Conservation (phyloP, 345 rosid species). For the Anastatica hierochuntica region DNA sequence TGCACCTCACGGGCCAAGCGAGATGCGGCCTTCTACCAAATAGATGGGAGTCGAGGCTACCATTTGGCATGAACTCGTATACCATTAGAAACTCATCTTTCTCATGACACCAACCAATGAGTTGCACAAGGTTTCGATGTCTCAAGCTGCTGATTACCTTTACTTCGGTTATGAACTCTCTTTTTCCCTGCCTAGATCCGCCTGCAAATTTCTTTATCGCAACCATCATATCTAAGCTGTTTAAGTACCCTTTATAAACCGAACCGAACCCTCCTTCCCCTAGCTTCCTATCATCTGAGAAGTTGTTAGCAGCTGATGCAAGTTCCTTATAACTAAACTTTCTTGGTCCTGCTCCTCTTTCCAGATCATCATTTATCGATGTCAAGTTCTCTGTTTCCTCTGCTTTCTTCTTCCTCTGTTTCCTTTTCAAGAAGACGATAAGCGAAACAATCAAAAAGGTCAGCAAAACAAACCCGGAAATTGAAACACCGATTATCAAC, state of each 20-base stretch:
- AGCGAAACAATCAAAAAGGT: background rate
- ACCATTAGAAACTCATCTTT: constrained; percentile 47
- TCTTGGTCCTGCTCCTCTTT: constrained; percentile 47
- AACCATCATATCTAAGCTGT: constrained; percentile 17
- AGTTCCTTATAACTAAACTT: constrained; percentile 39
- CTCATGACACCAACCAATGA: constrained; percentile 68
- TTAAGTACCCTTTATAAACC: constrained; percentile 43
- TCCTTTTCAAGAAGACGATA: background rate
- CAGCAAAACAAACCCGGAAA: constrained; percentile 18
- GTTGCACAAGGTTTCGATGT: constrained; percentile 53
- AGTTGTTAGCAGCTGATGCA: constrained; percentile 38
- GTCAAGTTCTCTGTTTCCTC: constrained; percentile 18
- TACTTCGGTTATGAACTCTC: constrained; percentile 43
- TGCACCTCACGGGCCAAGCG: constrained; percentile 36
- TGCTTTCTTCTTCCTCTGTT: constrained; percentile 10
- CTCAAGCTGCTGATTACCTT: constrained; percentile 47
- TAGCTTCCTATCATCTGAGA: constrained; percentile 41
- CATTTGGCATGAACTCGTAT: constrained; percentile 64
- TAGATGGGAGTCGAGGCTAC: constrained; percentile 50
- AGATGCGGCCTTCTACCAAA: constrained; percentile 32
- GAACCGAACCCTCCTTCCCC: constrained; percentile 56
- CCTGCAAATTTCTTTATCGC: constrained; percentile 43
- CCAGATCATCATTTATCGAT: constrained; percentile 38
- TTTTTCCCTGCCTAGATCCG: constrained; percentile 39
- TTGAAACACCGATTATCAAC: constrained; percentile 9